Evolutionary conservation across 106 monocot genomes (phyloP), one percentile per base, ranked within the genome.

Genomic region (Iris macrosiphon): DNA sequence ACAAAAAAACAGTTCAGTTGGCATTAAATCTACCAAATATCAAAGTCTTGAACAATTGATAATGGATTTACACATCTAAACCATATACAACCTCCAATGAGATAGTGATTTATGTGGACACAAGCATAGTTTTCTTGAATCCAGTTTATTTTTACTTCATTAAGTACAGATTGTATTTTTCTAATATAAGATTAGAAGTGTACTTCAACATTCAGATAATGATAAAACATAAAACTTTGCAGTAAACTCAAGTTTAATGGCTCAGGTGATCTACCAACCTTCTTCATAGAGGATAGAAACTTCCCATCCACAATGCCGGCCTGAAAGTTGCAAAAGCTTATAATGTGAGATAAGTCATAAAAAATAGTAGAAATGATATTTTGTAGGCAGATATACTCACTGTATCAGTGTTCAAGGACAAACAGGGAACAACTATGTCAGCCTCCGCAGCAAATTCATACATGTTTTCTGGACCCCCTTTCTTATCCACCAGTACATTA

Each of bases 361-460:
- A 63, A 49, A 16, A 42, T 15, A 14, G 11, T 25, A 55, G 22
- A 43, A 14, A 72, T 30, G 10, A 31, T 46, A 46, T 5, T n/a
- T 14, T 49, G 3, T 34, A 52, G 23, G 49, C n/a, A 57, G 27
- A 70, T 27, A 43, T 30, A 75, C 72, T 60, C 9, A 86, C 95
- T 29, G 95, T 86, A 69, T 90, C 72, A 32, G 72, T 9, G 60
- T 77, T 74, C 61, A 86, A 64, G 3, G 45, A 7, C 76, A 96
- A 80, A 77, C 86, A 96, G 28, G 80, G 53, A 22, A 80, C 77
- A 31, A 96, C 79, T 60, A 96, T 96, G 45, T 96, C 90, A 63
- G 95, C 95, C 62, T 89, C 79, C 19, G 50, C 47, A 72, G 95
- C 90, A 80, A 96, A 96, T 50, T 82, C 72, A 72, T 77, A 80